Base-by-base conservation (phyloP, 805 yeast species). In the Cyberlindnera veronae region DNA sequence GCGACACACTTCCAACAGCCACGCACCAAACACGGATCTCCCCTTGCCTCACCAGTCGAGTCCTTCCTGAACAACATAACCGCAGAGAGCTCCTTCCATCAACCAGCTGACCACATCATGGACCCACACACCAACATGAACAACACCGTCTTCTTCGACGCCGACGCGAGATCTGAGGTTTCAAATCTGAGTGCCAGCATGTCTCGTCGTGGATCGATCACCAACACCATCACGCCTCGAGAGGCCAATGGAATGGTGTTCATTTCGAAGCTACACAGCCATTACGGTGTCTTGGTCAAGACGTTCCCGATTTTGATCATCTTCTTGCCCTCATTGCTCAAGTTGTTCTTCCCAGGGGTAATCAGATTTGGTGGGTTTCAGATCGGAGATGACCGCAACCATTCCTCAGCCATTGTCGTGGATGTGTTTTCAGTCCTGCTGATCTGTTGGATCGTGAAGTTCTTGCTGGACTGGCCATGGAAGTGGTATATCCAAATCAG, bases 401-500 rank as follows among this genome's bases (percentile, higher is more conserved):
- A 48, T 12, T 49, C 51, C 5, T 44, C 53, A 1, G 30, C 36
- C 16, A 39, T 65, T 6, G 39, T 64, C 14, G 61, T 66, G 18
- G 69, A 66, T 43, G 39, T 56, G 1, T 50, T 67, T 16, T 57
- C 63, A 6, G 52, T 68, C 4, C 18, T 61, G 7, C 29, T 64
- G n/a, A 53, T 66, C 1, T 56, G 67, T 19, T 63, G 67, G 63
- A 49, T 58, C 2, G 52, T 67, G 12, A 58, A 60, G 38, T 62
- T 62, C 26, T 36, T 62, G 0, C 50, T 62, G 13, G 71, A 67
- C 33, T 67, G 71, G 72, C 72, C 72, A 0, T 67, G 70, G 68
- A 48, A 49, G n/a, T 67, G 71, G 72, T 49, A 60, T 14, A 36
- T 44, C 6, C 62, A 58, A 30, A 52, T 67, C 11, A 46, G 46